Conservation (phyloP, 441 rosid genomes). For the Gossypium gossypioides region DNA sequence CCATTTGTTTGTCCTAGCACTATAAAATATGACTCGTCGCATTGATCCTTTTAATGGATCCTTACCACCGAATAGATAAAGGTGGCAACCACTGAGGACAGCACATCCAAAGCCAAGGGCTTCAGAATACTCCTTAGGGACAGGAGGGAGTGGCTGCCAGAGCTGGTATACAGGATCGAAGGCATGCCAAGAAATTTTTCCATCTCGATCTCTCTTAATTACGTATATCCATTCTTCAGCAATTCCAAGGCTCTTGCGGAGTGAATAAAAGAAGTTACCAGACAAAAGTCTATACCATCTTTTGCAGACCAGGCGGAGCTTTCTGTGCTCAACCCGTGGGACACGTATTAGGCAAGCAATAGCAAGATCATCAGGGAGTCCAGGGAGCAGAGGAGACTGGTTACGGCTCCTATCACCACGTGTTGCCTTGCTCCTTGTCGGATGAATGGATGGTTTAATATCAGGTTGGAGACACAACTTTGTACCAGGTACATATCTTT, state of each 20-base stretch:
- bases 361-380: constrained; percentile 52
- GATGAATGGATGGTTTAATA: constrained; percentile 51
- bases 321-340: constrained; percentile 43
- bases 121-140: constrained; percentile 45
- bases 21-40: constrained; percentile 45
- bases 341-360: constrained; percentile 48
- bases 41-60: constrained; percentile 44
- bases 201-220: constrained; percentile 43
- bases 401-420: constrained; percentile 38
- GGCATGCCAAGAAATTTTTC: constrained; percentile 51
- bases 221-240: constrained; percentile 52
- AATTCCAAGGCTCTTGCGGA: constrained; percentile 40
- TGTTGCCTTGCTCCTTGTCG: constrained; percentile 32
- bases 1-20: constrained; percentile 49
- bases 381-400: constrained; percentile 45
- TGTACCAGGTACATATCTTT: constrained; percentile 40
- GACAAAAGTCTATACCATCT: constrained; percentile 43
- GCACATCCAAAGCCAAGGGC: constrained; percentile 54
- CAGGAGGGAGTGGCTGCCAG: constrained; percentile 51
- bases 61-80: constrained; percentile 50
- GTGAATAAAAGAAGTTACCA: constrained; percentile 43
- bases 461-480: constrained; percentile 46
- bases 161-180: constrained; percentile 47
- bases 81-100: constrained; percentile 47
- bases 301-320: constrained; percentile 46